Evolutionary conservation across 768 basidiomycete species (phyloP), one percentile per base, ranked within the genome.

Genomic region (Tricholoma flavovirens): DNA sequence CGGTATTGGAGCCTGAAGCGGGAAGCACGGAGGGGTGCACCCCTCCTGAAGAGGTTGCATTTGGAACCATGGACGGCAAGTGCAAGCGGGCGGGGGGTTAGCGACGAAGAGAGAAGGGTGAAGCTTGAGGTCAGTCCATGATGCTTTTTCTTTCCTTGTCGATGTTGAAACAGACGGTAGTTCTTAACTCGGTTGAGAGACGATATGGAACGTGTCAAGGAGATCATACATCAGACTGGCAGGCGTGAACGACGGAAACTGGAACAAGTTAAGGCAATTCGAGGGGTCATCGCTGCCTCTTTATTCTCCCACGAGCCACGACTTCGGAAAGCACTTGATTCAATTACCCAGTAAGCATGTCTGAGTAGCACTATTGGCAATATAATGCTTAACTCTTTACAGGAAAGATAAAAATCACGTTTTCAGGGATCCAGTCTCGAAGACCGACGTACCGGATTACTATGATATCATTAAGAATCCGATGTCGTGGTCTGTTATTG

Each of bases 1-100:
- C 82, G 84, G 65, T 99, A 98, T 66, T 99, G 97, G 97, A 98
- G 97, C 71, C 69, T 99, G 69, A 98, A 99, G 73, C 77, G 97
- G 4, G 96, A 98, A 67, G 92, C 85, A 1, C 80, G 97, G 59
- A 72, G 96, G 38, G 97, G 97, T 4, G 97, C 97, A 8, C 96
- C 97, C 10, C 70, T 98, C 58, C 70, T 99, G 61, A 98, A 98
- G 71, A 68, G 97, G 53, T 67, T 99, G 56, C 94, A 99, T 72
- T 75, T 98, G 24, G 96, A 99, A 73, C 96, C 97, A 0, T 98
- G 97, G 97, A 98, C 95, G 0, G 91, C 92, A 2, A 83, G 80
- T 40, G 79, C 84, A 15, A 77, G 78, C 5, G 73, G 74, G 6
- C 82, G 82, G 60, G 68, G 81, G 29, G 79, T 91, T 64, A 90